Base-by-base conservation (phyloP, 164 flowering plant genomes). In the Stephania yunnanensis region DNA sequence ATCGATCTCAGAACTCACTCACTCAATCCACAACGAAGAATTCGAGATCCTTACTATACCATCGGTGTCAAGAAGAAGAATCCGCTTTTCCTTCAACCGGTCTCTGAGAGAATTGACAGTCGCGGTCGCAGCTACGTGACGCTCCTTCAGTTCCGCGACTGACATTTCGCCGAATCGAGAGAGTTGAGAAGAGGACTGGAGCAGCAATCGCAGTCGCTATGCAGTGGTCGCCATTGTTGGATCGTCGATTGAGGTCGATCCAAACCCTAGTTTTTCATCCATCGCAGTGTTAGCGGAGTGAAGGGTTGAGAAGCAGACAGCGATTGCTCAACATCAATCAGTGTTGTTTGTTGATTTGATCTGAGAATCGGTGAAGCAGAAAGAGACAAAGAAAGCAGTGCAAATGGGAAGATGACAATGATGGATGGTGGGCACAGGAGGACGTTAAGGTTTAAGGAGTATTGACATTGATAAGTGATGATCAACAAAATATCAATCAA, bases 21-120 rank as follows among this genome's bases (percentile, higher is more conserved):
- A 19, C 25, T 19, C 15, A 8, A 13, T n/a, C 29, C 29, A 19
- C 55, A 50, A 55, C 42, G 42, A 52, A 71, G 69, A 73, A n/a
- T 19, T 17, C 17, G n/a, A 45, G 22, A 52, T 36, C 5, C 4
- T 36, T 36, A 70, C 3, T 74, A 36, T 36, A 94, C 98, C 89
- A 75, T 95, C 97, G 0, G 95, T 90, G 74, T 95, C 98, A n/a
- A 93, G 91, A 78, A 95, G 89, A 20, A 82, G 89, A 10, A 80
- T 88, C 5, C 98, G 89, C 78, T 78, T 87, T 85, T 90, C 91
- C 88, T 83, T 89, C 83, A 95, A 84, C 17, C 87, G 86, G 8
- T 95, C 95, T 44, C 89, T 74, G 71, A 95, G 91, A 66, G 81
- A 29, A 79, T 83, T 90, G 42, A 93, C 89, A 2, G 90, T 83